Percentiles rank a stretch among this genome's conserved stretches.
These are phyloP conservation scores for Vitis riparia DNA, from an alignment of 164 flowering plant species.

Conservation along the genomic window DNA sequence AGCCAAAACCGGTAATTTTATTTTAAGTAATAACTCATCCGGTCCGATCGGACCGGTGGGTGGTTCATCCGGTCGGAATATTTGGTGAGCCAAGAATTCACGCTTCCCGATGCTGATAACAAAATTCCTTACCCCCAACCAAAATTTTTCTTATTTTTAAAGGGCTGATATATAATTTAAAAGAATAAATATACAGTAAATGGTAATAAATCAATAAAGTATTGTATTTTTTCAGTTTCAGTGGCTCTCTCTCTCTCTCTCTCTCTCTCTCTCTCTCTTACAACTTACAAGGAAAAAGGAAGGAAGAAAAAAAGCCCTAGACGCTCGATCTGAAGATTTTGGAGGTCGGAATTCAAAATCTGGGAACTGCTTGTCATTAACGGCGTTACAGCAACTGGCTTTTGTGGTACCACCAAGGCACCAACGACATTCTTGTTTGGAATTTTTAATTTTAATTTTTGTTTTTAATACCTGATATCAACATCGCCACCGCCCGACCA, in stretches of 20 bases:
- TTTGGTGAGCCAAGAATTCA: slow-evolving; percentile 38
- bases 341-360: background rate
- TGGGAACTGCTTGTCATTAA: background rate
- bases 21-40: background rate
- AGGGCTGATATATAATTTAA: too few relatives aligned
- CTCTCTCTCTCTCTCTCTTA: too few relatives aligned
- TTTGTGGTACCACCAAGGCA: too few relatives aligned
- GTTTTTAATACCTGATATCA: background rate
- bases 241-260: slow-evolving; percentile 2
- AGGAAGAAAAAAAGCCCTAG: background rate
- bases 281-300: background rate
- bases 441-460: too few relatives aligned
- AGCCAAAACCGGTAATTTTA: too few relatives aligned
- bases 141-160: background rate
- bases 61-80: slow-evolving; percentile 18
- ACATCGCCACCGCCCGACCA: too few relatives aligned
- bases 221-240: background rate
- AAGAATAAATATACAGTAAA: too few relatives aligned
- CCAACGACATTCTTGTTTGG: too few relatives aligned
- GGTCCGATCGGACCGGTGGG: background rate
- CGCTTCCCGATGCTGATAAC: slow-evolving; percentile 28
- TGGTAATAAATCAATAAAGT: too few relatives aligned
- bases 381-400: background rate
- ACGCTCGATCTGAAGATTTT: slow-evolving; percentile 13
- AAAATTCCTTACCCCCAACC: slow-evolving; percentile 34